These are phyloP conservation scores for Conticribra weissflogii DNA, from an alignment of 108 stramenopile species.

Conservation along the genomic window DNA sequence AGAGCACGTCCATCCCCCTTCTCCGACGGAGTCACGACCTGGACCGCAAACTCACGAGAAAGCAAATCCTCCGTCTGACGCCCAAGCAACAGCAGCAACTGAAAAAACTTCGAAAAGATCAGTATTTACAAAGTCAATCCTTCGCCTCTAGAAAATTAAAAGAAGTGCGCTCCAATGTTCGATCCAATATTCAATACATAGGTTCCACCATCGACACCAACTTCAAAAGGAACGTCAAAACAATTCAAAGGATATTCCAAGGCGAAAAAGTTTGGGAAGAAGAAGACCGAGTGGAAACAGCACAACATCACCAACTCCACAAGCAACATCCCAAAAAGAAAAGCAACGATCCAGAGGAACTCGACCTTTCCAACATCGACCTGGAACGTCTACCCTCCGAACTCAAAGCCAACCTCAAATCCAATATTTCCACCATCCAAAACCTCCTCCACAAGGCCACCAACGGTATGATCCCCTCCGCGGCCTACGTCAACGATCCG, in stretches of 20 bases:
- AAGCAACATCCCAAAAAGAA: slow-evolving; percentile 1
- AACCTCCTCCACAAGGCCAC: slow-evolving; percentile 34
- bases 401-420: slow-evolving; percentile 23
- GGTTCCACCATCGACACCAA: slow-evolving; percentile 21
- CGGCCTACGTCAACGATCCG: not conserved
- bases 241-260: slow-evolving; percentile 30
- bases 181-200: slow-evolving; percentile 34
- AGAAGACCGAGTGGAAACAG: not conserved
- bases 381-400: slow-evolving; percentile 36
- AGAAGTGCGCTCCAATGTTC: slow-evolving; percentile 29
- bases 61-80: slow-evolving; percentile 31
- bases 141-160: slow-evolving; percentile 15
- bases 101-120: slow-evolving; percentile 1
- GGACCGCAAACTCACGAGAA: slow-evolving; percentile 42
- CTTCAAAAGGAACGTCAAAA: slow-evolving; percentile 32
- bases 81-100: slow-evolving; percentile 28
- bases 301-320: too few relatives aligned
- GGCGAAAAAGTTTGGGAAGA: slow-evolving; percentile 42
- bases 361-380: slow-evolving; percentile 7
- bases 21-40: too few relatives aligned
- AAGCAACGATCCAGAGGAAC: not conserved
- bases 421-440: slow-evolving; percentile 21
- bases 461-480: slow-evolving; percentile 35
- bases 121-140: slow-evolving; percentile 1
- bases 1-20: slow-evolving; percentile 16